Evolutionary conservation across 108 stramenopile species (phyloP).

Genomic region (Poteriospumella lacustris): DNA sequence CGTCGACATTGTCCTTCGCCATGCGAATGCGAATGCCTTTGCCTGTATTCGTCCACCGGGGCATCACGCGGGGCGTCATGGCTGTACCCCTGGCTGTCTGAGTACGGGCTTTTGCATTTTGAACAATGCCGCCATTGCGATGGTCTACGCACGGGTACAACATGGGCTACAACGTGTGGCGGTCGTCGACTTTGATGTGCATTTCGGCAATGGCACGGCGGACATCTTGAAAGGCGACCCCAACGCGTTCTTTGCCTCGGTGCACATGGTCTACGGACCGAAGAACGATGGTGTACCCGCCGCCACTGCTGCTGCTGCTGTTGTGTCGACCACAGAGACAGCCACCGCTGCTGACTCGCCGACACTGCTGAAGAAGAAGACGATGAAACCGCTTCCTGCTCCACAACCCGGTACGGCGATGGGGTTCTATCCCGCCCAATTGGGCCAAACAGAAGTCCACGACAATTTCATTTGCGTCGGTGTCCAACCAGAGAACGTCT

Average conservation of each 20-base stretch:
- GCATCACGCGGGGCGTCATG: slow-evolving; percentile 15
- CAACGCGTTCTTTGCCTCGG: not conserved
- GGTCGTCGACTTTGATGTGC: slow-evolving; percentile 6
- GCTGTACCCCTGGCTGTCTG: not conserved
- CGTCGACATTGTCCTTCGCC: not conserved
- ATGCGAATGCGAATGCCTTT: not conserved
- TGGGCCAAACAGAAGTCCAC: not conserved
- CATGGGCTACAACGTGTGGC: not conserved
- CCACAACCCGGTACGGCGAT: too few relatives aligned
- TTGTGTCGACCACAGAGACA: too few relatives aligned
- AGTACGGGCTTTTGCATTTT: slow-evolving; percentile 11
- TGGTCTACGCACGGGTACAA: not conserved
- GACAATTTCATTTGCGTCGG: not conserved
- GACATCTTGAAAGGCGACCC: not conserved
- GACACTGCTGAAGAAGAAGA: too few relatives aligned
- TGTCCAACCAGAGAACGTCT: not conserved
- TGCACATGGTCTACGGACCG: not conserved
- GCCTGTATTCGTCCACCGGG: slow-evolving; percentile 14
- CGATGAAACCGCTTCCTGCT: too few relatives aligned
- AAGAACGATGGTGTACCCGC: not conserved
- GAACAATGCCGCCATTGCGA: slow-evolving; percentile 9
- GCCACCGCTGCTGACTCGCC: too few relatives aligned
- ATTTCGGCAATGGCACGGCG: slow-evolving; percentile 17
- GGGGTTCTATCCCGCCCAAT: not conserved
- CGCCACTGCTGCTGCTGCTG: not conserved